Evolutionary conservation across 2,329 filamentous ascomycete species (phyloP).

Genomic region (Trichoderma sp.): DNA sequence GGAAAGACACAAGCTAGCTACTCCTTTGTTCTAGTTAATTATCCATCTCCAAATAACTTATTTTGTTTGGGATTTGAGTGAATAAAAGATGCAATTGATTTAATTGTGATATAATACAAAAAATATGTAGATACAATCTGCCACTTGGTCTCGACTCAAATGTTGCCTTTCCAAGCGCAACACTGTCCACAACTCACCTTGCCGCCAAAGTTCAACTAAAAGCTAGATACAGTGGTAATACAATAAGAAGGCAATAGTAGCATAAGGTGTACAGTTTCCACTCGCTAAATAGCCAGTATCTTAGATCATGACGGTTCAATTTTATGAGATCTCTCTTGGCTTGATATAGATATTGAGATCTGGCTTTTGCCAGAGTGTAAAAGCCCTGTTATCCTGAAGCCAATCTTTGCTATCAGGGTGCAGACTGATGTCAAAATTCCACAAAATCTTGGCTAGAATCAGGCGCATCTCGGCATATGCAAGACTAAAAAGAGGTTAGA

Average conservation of each 20-base stretch:
- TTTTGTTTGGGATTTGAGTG: neutral
- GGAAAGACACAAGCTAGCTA: too few relatives aligned
- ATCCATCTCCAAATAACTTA: too few relatives aligned
- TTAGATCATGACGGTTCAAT: neutral
- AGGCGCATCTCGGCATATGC: slow-evolving; percentile 36
- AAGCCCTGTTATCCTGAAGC: neutral
- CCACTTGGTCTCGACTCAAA: too few relatives aligned
- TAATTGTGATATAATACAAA: neutral
- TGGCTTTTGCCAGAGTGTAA: slow-evolving; percentile 18
- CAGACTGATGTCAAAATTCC: slow-evolving; percentile 34
- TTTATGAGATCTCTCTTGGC: neutral
- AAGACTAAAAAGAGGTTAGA: slow-evolving; percentile 26
- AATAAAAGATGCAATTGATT: neutral
- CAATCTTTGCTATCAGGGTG: slow-evolving; percentile 14
- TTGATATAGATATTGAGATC: slow-evolving; percentile 4
- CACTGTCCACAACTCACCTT: neutral
- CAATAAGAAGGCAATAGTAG: neutral
- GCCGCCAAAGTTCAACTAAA: neutral
- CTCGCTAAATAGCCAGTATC: neutral
- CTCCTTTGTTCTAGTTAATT: too few relatives aligned
- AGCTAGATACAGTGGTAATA: neutral
- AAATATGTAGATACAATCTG: too few relatives aligned
- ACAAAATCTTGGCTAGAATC: slow-evolving; percentile 31
- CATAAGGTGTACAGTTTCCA: neutral
- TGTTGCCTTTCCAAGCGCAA: too few relatives aligned